Evolutionary conservation across 257 asterid genomes (phyloP).

Genomic region (Ligustrum vulgare): DNA sequence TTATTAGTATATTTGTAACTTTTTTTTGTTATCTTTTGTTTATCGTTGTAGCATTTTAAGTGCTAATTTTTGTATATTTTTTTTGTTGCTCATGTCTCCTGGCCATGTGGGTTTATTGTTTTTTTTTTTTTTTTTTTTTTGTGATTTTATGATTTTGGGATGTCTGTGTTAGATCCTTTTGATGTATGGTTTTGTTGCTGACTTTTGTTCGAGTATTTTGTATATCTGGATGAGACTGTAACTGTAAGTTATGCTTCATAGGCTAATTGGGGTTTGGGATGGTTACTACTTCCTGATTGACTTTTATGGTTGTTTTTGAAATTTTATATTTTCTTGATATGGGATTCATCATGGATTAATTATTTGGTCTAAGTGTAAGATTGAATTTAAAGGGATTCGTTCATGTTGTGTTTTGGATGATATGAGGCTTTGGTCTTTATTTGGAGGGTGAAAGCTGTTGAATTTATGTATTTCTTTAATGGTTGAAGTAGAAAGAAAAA

Average conservation of each 20-base stretch:
- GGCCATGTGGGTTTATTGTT: too few relatives aligned
- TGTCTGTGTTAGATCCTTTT: too few relatives aligned
- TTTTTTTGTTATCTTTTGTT: too few relatives aligned
- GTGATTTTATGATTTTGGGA: too few relatives aligned
- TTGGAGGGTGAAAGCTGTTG: not conserved
- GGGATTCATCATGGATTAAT: not conserved
- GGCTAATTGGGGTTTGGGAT: not conserved
- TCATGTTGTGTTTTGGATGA: not conserved
- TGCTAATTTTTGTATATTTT: too few relatives aligned
- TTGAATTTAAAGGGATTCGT: slow-evolving; percentile 1
- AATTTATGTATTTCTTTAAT: slow-evolving; percentile 9
- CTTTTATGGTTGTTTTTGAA: not conserved
- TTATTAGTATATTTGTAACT: too few relatives aligned
- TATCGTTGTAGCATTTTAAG: too few relatives aligned
- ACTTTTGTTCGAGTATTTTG: not conserved
- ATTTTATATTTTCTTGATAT: not conserved
- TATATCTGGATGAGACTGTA: not conserved
- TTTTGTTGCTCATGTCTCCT: too few relatives aligned
- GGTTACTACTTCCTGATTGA: not conserved
- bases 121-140: too few relatives aligned
- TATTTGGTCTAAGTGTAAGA: slow-evolving; percentile 1
- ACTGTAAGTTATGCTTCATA: not conserved
- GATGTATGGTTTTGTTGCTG: not conserved
- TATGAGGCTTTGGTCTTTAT: not conserved
- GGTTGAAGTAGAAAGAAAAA: not conserved